These are phyloP conservation scores for Haematococcus lacustris DNA, from an alignment of 139 green algal species.

Conservation along the genomic window DNA sequence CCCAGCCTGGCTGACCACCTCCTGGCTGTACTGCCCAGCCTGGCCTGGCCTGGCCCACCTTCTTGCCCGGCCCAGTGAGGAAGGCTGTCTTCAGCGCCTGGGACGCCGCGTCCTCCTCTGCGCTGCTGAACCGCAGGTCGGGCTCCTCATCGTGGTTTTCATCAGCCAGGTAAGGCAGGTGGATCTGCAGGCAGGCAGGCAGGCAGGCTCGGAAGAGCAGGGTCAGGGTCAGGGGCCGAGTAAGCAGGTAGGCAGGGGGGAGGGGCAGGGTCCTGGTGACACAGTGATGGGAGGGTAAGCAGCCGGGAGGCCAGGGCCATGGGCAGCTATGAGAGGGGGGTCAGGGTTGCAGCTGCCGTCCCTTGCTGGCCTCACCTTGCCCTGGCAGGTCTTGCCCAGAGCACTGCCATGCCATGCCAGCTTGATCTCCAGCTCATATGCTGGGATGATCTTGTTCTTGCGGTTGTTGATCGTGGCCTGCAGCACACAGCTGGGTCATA, in stretches of 20 bases:
- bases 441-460: conserved; percentile 80
- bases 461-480: conserved; percentile 77
- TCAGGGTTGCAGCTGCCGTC: no score
- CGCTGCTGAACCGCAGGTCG: conserved; percentile 45
- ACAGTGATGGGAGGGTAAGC: no score
- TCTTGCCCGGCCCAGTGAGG: conserved; percentile 17
- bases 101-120: conserved; percentile 1
- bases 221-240: no score
- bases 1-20: neutral
- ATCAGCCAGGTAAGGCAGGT: conserved; percentile 60
- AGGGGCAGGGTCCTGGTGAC: no score
- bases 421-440: conserved; percentile 75
- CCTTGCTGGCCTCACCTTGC: conserved; percentile 18
- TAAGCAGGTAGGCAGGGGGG: no score
- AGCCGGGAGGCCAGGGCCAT: no score
- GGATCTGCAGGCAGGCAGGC: conserved; percentile 13
- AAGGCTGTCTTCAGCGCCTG: conserved; percentile 17
- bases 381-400: conserved; percentile 27
- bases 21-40: neutral
- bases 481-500: no score
- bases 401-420: conserved; percentile 53
- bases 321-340: no score
- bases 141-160: conserved; percentile 88
- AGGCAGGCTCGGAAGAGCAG: no score
- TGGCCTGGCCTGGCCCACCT: neutral